Percentiles rank a stretch among this genome's conserved stretches.
Evolutionary conservation across 768 basidiomycete genomes (phyloP).

Genomic region (Suillus brevipes): DNA sequence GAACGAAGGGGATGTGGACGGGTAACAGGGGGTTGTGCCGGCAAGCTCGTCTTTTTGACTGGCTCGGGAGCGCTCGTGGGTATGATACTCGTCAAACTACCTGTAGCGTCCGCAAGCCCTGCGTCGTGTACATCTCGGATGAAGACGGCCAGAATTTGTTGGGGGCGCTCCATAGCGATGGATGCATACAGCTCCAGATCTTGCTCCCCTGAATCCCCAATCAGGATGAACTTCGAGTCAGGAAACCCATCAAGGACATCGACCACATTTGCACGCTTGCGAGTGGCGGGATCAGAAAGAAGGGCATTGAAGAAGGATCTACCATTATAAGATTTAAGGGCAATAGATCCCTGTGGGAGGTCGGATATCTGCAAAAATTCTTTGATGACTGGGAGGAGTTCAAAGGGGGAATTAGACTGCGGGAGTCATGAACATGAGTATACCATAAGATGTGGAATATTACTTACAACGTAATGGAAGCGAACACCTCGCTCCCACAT

Average conservation of each 20-base stretch:
- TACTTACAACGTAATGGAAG: constrained; percentile 87
- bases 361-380: constrained; percentile 72
- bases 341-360: constrained; percentile 74
- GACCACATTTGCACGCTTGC: constrained; percentile 80
- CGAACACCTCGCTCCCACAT: constrained; percentile 73
- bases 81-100: constrained; percentile 25
- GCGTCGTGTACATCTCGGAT: constrained; percentile 69
- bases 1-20: constrained; percentile 7
- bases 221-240: constrained; percentile 72
- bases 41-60: constrained; percentile 11
- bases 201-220: constrained; percentile 94
- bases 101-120: constrained; percentile 64
- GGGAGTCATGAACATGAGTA: constrained; percentile 9
- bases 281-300: constrained; percentile 74
- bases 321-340: constrained; percentile 83
- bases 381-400: constrained; percentile 74
- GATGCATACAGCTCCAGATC: constrained; percentile 89
- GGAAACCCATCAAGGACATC: constrained; percentile 78
- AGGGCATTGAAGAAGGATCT: constrained; percentile 82
- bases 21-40: not conserved
- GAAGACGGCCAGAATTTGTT: constrained; percentile 77
- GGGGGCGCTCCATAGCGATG: constrained; percentile 66
- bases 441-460: not conserved
- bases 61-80: constrained; percentile 8
- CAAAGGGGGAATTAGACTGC: constrained; percentile 87